Base-by-base conservation (phyloP, 345 rosid genomes). In the thale cress (Arabidopsis thaliana) region DNA sequence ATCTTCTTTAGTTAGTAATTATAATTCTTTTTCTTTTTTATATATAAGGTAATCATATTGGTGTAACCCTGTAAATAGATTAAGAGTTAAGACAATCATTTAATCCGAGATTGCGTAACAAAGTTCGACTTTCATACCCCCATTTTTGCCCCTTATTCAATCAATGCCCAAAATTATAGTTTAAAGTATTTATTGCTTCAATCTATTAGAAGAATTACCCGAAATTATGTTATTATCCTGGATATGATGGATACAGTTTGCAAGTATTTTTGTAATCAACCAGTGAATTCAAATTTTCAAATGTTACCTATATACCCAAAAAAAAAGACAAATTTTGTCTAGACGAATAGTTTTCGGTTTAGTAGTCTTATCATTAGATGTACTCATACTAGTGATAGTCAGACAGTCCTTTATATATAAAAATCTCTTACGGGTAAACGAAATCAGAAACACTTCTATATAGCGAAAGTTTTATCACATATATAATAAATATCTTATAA, bases 61-160 rank as follows among this genome's bases (percentile, higher is more conserved):
- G 51, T 76, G 63, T 67, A 50, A 22, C 44, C 44, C 37, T 67
- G 28, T 68, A 53, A 69, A 70, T 42, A 28, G 32, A 57, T 58
- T 24, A 24, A 48, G 73, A 74, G 73, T 48, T 12, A 45, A 45
- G 59, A 57, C 59, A 46, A 65, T 74, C 58, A 74, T 5, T 72
- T 42, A 65, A 73, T 53, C 28, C 32, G 22, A 64, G 56, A 64
- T 53, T 53, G 28, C 70, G 69, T 73, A 23, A 33, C 58, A 56
- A 65, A 56, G 40, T 64, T 65, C 49, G 49, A 53, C 32, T 65
- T 36, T 33, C 45, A 53, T 64, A 33, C 56, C 77, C 32, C 34
- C 25, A 6, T 23, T 20, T 23, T 32, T 3, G 12, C 20, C 50
- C 50, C 25, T 73, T 9, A 5, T 52, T 73, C 45, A 52, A 52